A percentile compares a stretch with the other conserved stretches of the same genome.
These are phyloP conservation scores for Kandelia obovata DNA, from an alignment of 345 rosid species.

Conservation along the genomic window DNA sequence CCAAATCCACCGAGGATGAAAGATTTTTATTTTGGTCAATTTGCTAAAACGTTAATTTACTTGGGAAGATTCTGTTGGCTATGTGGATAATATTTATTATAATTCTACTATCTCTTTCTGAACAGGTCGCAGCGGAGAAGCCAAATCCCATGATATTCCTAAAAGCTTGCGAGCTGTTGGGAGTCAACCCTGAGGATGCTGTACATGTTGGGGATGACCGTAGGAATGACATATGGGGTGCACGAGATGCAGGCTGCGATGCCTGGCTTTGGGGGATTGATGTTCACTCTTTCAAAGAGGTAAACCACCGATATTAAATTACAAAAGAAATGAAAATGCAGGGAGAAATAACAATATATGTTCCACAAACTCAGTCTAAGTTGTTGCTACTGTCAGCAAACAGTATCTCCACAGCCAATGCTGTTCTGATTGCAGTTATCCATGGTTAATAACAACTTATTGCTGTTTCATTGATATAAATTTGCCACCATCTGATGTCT, in stretches of 20 bases:
- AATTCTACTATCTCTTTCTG: constrained; percentile 10
- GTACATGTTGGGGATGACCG: constrained; percentile 99
- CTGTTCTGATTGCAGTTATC: no score
- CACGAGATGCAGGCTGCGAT: constrained; percentile 96
- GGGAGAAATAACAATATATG: no score
- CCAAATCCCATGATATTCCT: constrained; percentile 94
- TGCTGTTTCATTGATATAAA: no score
- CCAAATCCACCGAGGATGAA: not conserved
- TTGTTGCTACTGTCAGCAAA: no score
- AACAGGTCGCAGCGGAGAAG: constrained; percentile 92
- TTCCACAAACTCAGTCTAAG: no score
- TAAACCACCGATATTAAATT: constrained; percentile 13
- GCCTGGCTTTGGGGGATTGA: constrained; percentile 99
- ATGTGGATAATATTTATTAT: not conserved
- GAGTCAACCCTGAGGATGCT: constrained; percentile 85
- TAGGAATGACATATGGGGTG: constrained; percentile 97
- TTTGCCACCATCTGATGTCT: no score
- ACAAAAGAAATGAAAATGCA: not conserved
- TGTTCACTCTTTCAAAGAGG: constrained; percentile 87
- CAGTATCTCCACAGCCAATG: no score
- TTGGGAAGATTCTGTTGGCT: not conserved
- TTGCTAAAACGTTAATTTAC: not conserved
- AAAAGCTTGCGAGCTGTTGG: constrained; percentile 87
- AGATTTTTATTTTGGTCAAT: not conserved
- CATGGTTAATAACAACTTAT: no score